Evolutionary conservation across 2,329 filamentous ascomycete species (phyloP), one percentile per base, ranked within the genome.

Genomic region (Arthrobotrys sinensis): DNA sequence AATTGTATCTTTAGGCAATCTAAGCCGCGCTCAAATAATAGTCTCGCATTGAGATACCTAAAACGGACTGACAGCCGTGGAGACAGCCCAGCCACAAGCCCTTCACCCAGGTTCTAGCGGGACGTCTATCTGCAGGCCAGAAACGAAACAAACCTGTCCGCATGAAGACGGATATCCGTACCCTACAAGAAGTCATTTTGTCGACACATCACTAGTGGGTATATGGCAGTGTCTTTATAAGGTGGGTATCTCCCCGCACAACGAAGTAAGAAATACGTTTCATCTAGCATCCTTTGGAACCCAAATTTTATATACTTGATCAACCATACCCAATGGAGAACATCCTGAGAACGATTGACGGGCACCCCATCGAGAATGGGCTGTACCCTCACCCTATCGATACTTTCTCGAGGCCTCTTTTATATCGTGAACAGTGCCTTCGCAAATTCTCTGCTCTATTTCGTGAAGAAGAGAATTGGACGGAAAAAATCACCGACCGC

Each of bases 391-490:
- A 60, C 12, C 55, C 55, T 2, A 10, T 60, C 7, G 55, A 60
- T 43, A 60, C 55, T 14, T 60, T 60, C 4, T 40, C 36, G 2
- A 43, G 55, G 19, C 55, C 55, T n/a, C 16, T 64, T 6, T 4
- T 64, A 6, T 64, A 48, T 36, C 65, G 65, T 8, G 65, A 69
- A 19, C 48, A 69, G 12, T 55, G 38, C 16, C 24, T 69, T 10
- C 65, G 65, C 6, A 55, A 60, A 4, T 69, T 69, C 21, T 57
- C 50, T 4, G 65, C 65, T 0, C 5, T 10, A 6, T 40, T 69
- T 28, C 48, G 65, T 1, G 65, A 69, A 16, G 36, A 69, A 53
- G 24, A 40, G 7, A 21, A 69, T n/a, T 69, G 65, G 65, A 60
- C 53, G 1, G n/a, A 48, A 32, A 69, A 69, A 32, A 12, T 69